These are phyloP conservation scores for Metschnikowia cerradonensis DNA, from an alignment of 805 yeast species.

Conservation along the genomic window DNA sequence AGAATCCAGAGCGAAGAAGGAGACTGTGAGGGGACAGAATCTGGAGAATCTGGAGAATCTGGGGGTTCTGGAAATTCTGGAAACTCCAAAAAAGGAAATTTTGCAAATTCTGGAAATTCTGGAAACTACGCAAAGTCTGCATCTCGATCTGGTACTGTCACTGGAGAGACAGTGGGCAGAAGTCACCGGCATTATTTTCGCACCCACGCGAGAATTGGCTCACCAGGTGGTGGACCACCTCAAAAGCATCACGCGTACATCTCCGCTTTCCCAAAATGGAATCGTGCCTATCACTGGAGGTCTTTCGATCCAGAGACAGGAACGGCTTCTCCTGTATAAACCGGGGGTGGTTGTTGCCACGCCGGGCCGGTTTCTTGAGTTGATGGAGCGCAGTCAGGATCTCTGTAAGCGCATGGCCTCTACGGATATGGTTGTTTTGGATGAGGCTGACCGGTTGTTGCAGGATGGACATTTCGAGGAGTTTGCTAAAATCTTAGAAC, in stretches of 20 bases:
- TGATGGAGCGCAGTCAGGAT: slow-evolving; percentile 59
- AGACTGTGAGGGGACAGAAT: too few relatives aligned
- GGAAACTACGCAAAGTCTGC: too few relatives aligned
- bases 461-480: slow-evolving; percentile 98
- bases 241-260: slow-evolving; percentile 47
- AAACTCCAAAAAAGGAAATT: too few relatives aligned
- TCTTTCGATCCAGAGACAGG: slow-evolving; percentile 88
- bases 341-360: slow-evolving; percentile 89
- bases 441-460: slow-evolving; percentile 92
- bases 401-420: slow-evolving; percentile 39
- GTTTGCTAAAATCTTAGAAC: slow-evolving; percentile 71
- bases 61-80: too few relatives aligned
- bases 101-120: too few relatives aligned
- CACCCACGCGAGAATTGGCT: slow-evolving; percentile 96
- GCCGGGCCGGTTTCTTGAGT: slow-evolving; percentile 88
- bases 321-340: slow-evolving; percentile 65
- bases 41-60: too few relatives aligned
- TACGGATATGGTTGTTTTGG: slow-evolving; percentile 61
- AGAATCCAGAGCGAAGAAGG: not conserved
- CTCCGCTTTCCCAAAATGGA: slow-evolving; percentile 51
- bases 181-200: slow-evolving; percentile 66
- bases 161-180: not conserved
- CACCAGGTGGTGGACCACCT: slow-evolving; percentile 88
- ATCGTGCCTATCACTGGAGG: slow-evolving; percentile 91
- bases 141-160: too few relatives aligned